Evolutionary conservation across 208 protist species (phyloP).

Genomic region (Borovskyia barvae): DNA sequence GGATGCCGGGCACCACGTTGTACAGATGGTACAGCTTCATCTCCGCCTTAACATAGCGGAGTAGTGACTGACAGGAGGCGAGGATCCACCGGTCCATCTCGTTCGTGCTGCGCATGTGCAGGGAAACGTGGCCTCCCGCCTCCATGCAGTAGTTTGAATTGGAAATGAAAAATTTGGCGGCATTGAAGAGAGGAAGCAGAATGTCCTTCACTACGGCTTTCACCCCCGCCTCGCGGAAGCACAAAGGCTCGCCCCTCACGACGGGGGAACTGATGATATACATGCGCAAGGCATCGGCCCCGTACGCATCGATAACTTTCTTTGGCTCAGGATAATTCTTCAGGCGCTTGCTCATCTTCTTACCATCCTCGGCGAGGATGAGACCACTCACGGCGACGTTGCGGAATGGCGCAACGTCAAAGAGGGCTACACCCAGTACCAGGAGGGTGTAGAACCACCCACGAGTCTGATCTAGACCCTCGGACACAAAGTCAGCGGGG

Average conservation of each 20-base stretch:
- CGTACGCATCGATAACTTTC: constrained; percentile 94
- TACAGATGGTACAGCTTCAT: constrained; percentile 98
- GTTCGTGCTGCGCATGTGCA: constrained; percentile 86
- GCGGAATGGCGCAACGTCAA: constrained; percentile 97
- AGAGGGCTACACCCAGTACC: constrained; percentile 98
- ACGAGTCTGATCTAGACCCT: constrained; percentile 98
- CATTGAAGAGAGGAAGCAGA: constrained; percentile 98
- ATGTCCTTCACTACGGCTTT: constrained; percentile 97
- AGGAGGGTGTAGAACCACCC: constrained; percentile 99
- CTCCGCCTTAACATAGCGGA: constrained; percentile 94
- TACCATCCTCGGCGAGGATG: constrained; percentile 97
- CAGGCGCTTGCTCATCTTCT: constrained; percentile 99
- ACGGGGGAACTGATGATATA: constrained; percentile 99
- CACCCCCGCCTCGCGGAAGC: constrained; percentile 95
- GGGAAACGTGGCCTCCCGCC: constrained; percentile 41
- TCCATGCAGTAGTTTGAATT: constrained; percentile 85
- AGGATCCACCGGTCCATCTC: constrained; percentile 99
- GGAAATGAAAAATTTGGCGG: constrained; percentile 98
- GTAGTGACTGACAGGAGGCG: constrained; percentile 89
- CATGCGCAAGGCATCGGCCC: constrained; percentile 98
- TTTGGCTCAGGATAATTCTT: constrained; percentile 99
- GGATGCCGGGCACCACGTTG: constrained; percentile 97
- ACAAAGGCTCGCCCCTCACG: constrained; percentile 96
- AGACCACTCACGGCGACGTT: constrained; percentile 99
- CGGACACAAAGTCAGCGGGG: constrained; percentile 99